Percentiles rank a stretch among this genome's conserved stretches.
phyloP scores from a whole-genome alignment of 352 stramenopile species.

The Nothophytophthora sp. region DNA sequence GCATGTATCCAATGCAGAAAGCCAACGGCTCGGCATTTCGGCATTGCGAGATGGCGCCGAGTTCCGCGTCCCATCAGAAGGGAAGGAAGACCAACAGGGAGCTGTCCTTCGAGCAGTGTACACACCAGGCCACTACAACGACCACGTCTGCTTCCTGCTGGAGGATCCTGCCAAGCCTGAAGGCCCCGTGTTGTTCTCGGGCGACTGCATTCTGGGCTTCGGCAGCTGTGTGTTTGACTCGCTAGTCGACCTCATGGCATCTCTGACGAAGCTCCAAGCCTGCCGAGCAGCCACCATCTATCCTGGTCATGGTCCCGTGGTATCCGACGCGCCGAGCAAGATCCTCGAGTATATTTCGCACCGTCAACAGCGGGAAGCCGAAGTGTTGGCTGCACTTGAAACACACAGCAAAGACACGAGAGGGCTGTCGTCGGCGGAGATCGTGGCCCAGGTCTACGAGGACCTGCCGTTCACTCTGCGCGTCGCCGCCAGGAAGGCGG shows the following conservation, averaged over 20 bases:
- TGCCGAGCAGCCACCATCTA: constrained; percentile 57
- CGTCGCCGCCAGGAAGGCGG: constrained; percentile 48
- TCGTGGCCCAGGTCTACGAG: constrained; percentile 58
- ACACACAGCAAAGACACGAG: constrained; percentile 1
- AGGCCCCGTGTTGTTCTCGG: constrained; percentile 61
- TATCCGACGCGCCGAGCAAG: constrained; percentile 58
- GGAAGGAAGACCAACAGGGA: neutral
- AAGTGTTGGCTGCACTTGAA: constrained; percentile 55
- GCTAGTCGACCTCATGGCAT: constrained; percentile 77
- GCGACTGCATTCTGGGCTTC: constrained; percentile 83
- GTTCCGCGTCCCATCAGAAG: constrained; percentile 28
- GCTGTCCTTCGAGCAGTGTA: constrained; percentile 56
- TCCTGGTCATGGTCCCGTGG: constrained; percentile 71
- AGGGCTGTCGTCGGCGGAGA: constrained; percentile 40
- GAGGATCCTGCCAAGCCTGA: constrained; percentile 23
- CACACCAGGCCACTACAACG: constrained; percentile 84
- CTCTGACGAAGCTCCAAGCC: constrained; percentile 49
- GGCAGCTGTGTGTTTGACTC: constrained; percentile 89
- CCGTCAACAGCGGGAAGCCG: constrained; percentile 65
- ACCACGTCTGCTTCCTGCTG: constrained; percentile 85
- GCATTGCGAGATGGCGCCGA: constrained; percentile 38
- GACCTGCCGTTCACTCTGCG: constrained; percentile 54
- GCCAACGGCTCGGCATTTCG: constrained; percentile 43
- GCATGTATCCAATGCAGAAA: constrained; percentile 49
- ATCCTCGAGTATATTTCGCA: constrained; percentile 82